Base-by-base conservation (phyloP, 148 eudicot genomes). In the Vaccinium darrowii region DNA sequence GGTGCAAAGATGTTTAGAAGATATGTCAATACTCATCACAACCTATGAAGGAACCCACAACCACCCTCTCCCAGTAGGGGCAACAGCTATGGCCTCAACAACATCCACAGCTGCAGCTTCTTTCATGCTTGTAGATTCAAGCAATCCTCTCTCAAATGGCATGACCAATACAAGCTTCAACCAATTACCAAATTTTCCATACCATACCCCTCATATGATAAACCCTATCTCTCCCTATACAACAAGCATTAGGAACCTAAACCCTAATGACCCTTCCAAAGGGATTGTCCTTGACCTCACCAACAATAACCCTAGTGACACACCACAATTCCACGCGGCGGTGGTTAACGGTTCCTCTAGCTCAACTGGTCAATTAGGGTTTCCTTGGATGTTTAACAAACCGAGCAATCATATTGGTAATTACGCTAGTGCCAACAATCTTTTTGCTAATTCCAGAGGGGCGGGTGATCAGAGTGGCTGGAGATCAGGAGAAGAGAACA, bases 1-100 rank as follows among this genome's bases (percentile, higher is more conserved):
- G 93, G 93, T 91, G 50, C 93, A 91, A 89, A 89, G 92, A 86
- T 91, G 93, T 60, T 80, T 91, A 71, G 93, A 91, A 84, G 93
- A 91, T 89, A 91, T 87, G 92, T 90, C 93, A 52, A 91, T 91
- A 78, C 87, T 91, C 14, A 91, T 91, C 75, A 91, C 93, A 84
- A 91, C 93, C 19, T 91, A 91, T 73, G 93, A 91, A 86, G 93
- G 93, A 74, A 90, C 86, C 65, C 93, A 91, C 77, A 91, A 91
- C 60, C 93, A 91, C 82, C 91, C 93, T 10, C 89, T 91, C 19
- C 93, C 93, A 8, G 92, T 91, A 13, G 93, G 93, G n/a, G 93
- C 93, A 65, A 90, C 93, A 27, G 92, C 92, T 18, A 89, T 91
- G 92, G 91, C 92, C 7, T 90, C 93, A 83, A 91, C 93, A 72